Evolutionary conservation across 2,329 filamentous ascomycete genomes (phyloP), one percentile per base, ranked within the genome.

Genomic region (Oidium heveae): DNA sequence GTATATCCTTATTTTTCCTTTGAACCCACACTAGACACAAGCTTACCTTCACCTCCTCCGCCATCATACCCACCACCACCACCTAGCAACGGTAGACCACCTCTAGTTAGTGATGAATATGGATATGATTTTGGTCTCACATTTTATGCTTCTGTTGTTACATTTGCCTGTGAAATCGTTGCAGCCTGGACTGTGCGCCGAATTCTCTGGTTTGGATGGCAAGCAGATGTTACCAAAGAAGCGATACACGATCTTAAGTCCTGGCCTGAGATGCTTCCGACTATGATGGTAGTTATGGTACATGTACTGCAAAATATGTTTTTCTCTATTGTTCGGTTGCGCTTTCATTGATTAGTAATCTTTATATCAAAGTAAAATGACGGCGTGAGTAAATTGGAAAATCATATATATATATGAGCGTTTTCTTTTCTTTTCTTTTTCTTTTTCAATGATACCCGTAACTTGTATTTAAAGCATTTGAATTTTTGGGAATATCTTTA

Each of bases 291-390:
- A 22, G 79, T 82, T 22, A 77, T 77, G 68, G 68, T 82, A 63
- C 79, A 83, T 61, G 79, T 82, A 53, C 63, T 82, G 66, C 79
- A 83, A 67, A 83, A 82, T 64, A 83, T 83, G 79, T 66, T 83
- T 55, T 82, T 83, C 67, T 79, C 76, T 49, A 82, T 83, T 61
- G 75, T 82, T 37, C 72, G 79, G 58, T 66, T 83, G 62, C 73
- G 76, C 58, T 82, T 83, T 56, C 60, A 63, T 55, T 65, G 56
- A 61, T 54, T 6, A 28, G 6, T 28, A 3, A 28, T 6, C 24
- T 28, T 28, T 28, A 28, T 28, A 6, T 3, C 3, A 28, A 28
- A 28, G 24, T 28, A 28, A 28, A 28, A 28, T 28, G 24, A 28
- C 6, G 24, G 24, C 24, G 24, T 28, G 6, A 28, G 24, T 6